Base-by-base conservation (phyloP, 2,329 filamentous ascomycete species). In the Chrysosporium keratinophilum region DNA sequence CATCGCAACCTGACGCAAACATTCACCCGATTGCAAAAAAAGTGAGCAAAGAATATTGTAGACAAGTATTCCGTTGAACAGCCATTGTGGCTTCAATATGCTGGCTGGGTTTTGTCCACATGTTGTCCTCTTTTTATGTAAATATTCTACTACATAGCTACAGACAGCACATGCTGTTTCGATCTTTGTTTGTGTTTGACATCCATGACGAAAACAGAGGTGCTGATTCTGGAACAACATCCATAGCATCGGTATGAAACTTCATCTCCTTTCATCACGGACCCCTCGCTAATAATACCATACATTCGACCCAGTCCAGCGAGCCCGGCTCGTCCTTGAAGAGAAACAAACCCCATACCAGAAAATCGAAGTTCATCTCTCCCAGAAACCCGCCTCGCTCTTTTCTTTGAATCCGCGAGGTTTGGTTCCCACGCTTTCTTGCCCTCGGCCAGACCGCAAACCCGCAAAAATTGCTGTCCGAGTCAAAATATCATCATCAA, bases 331-430 rank as follows among this genome's bases (percentile, higher is more conserved):
- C 57, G 79, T 83, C 1, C 76, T 90, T 10, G 78, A 82, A 62
- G 85, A 89, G 65, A 89, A 90, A 67, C 69, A 75, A 1, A 84
- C 88, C 31, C 78, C 80, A 14, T 84, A 90, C 65, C 82, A 89
- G 69, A 88, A 87, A 66, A 75, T 86, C 58, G 83, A 87, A 72
- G 83, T 88, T 56, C 88, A 89, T 67, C 86, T 86, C 0, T 89
- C 89, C 72, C 74, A 82, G 67, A 90, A 90, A 63, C 81, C 80
- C 0, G 69, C 78, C 2, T 81, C 78, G 1, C 82, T 89, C 28
- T 73, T 90, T 19, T 74, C 76, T 7, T 73, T 90, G 58, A 91
- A 91, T 63, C 86, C 86, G 0, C 79, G 85, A 11, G 86, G 86
- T 0, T 74, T 90, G 1, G 83, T 90, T 1, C 87, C 87, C 0